Evolutionary conservation across 768 basidiomycete genomes (phyloP), one percentile per base, ranked within the genome.

Genomic region (Lactifluus pinguis): DNA sequence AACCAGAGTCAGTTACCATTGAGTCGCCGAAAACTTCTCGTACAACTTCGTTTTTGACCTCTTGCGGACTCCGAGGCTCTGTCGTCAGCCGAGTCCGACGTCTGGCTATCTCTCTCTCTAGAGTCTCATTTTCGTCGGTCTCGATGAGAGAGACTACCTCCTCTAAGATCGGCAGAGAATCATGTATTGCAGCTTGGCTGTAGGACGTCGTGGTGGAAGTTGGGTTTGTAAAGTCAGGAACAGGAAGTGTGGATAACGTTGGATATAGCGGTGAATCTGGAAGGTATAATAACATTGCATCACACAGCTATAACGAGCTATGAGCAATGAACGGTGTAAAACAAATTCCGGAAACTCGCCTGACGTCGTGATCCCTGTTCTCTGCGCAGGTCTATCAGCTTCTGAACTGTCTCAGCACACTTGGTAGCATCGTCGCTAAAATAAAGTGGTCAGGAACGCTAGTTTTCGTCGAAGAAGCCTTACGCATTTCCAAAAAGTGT

Each of bases 321-420:
- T 61, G 53, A 57, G 61, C 36, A 7, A 21, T 14, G 29, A 11
- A 21, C 11, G 19, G 8, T 7, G 41, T 34, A 21, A 6, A 38
- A 39, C 7, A 47, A n/a, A 38, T 30, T 29, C 10, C 15, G 9
- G 25, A 17, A 17, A 63, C 71, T 42, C 68, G 84, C 89, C 74
- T 92, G 79, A 60, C 74, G 69, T 30, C 77, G 76, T 4, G 81
- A 80, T 6, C 89, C 90, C 61, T 83, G 76, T 49, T 80, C 75
- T 49, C 83, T 77, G 38, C 81, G 80, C 2, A 85, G 70, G 4
- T 83, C 79, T 15, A 98, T 74, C 34, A 91, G 72, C 67, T 85
- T 92, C 68, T 97, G 92, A 48, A 95, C 69, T 1, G 78, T 76
- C 70, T 93, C 89, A 2, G 89, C 93, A 61, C 86, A 89, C 73